Percentiles rank a stretch among this genome's conserved stretches.
phyloP scores from a whole-genome alignment of 2,329 filamentous ascomycete genomes.

The Kalaharituber pfeilii region DNA sequence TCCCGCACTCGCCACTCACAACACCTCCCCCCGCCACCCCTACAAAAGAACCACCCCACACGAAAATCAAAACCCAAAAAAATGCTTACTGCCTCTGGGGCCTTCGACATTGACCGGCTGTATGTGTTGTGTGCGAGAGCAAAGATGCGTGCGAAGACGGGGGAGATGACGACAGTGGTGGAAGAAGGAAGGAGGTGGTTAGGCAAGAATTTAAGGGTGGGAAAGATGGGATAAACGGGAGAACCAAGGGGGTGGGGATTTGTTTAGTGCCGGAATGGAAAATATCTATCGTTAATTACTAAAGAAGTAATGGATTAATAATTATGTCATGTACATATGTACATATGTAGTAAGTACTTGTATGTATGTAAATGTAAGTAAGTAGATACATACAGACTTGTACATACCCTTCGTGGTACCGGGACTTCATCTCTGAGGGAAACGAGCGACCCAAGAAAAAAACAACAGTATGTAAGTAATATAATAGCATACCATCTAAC shows the following conservation, averaged over 20 bases:
- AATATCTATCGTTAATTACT: not conserved
- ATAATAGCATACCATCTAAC: too few relatives aligned
- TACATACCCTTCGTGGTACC: not conserved
- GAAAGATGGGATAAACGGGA: not conserved
- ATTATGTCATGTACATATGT: not conserved
- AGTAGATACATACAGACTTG: not conserved
- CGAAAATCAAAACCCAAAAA: conserved; percentile 1
- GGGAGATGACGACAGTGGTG: not conserved
- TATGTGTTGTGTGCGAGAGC: conserved; percentile 8
- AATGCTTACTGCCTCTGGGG: not conserved
- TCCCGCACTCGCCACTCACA: conserved; percentile 8
- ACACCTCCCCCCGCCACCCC: conserved; percentile 9
- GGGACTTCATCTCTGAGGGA: too few relatives aligned
- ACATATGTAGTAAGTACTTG: not conserved
- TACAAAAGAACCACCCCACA: conserved; percentile 3
- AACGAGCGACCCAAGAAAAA: not conserved
- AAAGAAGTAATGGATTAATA: not conserved
- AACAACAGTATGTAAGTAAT: not conserved
- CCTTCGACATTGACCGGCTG: conserved; percentile 7
- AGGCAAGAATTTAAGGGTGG: not conserved
- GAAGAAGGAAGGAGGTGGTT: conserved; percentile 1
- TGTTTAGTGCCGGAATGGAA: not conserved
- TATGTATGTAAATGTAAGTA: not conserved
- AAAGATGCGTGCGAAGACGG: conserved; percentile 2
- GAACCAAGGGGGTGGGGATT: not conserved